Base-by-base conservation (phyloP, 2,329 filamentous ascomycete genomes). In the Mollisiaceae sp. region DNA sequence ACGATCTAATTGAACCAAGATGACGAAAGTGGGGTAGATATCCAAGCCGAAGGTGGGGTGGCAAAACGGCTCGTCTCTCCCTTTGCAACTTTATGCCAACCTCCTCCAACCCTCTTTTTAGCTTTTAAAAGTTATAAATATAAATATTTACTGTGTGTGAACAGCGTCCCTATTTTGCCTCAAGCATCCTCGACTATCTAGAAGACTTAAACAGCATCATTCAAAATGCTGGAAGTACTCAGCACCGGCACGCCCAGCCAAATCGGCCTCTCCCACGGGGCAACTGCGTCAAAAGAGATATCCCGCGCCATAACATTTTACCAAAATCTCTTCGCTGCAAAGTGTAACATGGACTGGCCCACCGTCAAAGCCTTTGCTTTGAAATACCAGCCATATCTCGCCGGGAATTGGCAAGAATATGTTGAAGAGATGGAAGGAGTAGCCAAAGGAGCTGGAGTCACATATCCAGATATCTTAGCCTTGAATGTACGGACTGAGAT, bases 401-500 rank as follows among this genome's bases (percentile, higher is more conserved):
- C 24, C 3, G 5, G 52, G 2, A 43, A 62, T n/a, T 73, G 66
- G 64, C 68, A 67, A 9, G 35, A 65, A 9, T 72, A 71, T 60
- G 60, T 72, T 35, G 64, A 67, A 0, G 79, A 80, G 63, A 79
- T 80, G 71, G 64, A 75, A 71, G 85, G 81, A 12, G 77, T 85
- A 41, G 82, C 83, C 0, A 77, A 80, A 12, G 82, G 83, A 18
- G 77, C 81, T 0, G 75, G 72, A 6, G 73, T 76, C 15, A 66
- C 74, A 8, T 67, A 83, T 6, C 70, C 79, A 4, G 80, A 82
- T 62, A 82, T 85, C 41, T 75, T 85, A 4, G 82, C 82, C 1
- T 69, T 85, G 55, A 85, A 85, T 65, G 81, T 83, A 4, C 76
- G 83, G 4, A 85, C 82, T 0, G 83, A 85, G 69, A 84, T 85